Percentiles rank a stretch among this genome's conserved stretches.
Conservation (phyloP, 352 stramenopile genomes). For the Chrysophaeum taylorii region DNA sequence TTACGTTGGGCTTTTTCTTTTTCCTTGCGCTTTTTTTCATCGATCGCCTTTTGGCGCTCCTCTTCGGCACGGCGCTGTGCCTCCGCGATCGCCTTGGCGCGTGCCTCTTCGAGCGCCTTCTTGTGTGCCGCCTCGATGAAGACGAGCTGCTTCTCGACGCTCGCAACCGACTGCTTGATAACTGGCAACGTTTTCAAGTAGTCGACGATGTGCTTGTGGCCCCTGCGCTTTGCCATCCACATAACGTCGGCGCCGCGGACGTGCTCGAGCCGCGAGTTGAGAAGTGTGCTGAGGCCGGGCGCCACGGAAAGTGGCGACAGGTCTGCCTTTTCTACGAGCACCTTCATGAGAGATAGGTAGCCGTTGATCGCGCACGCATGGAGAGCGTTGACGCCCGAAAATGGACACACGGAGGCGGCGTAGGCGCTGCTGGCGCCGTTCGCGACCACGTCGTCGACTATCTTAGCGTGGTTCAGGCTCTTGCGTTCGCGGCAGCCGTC, state of each 20-base stretch:
- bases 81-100: slow-evolving; percentile 3
- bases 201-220: slow-evolving; percentile 22
- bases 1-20: slow-evolving; percentile 35
- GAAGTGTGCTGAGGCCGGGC: slow-evolving; percentile 9
- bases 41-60: slow-evolving; percentile 8
- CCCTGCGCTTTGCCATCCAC: slow-evolving; percentile 20
- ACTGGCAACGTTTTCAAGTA: slow-evolving; percentile 19
- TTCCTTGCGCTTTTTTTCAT: slow-evolving; percentile 23
- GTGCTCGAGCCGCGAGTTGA: slow-evolving; percentile 16
- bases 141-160: slow-evolving; percentile 20
- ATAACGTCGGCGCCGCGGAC: slow-evolving; percentile 18
- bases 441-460: slow-evolving; percentile 14
- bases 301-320: slow-evolving; percentile 10
- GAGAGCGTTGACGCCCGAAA: slow-evolving; percentile 15
- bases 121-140: background rate
- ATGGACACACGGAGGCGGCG: slow-evolving; percentile 8
- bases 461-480: slow-evolving; percentile 21
- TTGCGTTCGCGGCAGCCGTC: background rate
- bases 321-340: slow-evolving; percentile 18
- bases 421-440: slow-evolving; percentile 17
- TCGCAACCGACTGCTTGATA: slow-evolving; percentile 10
- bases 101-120: background rate
- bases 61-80: slow-evolving; percentile 1
- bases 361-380: slow-evolving; percentile 25
- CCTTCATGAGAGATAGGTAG: slow-evolving; percentile 21